These are phyloP conservation scores for Leucocoprinus birnbaumii DNA, from an alignment of 768 basidiomycete species.

Conservation along the genomic window DNA sequence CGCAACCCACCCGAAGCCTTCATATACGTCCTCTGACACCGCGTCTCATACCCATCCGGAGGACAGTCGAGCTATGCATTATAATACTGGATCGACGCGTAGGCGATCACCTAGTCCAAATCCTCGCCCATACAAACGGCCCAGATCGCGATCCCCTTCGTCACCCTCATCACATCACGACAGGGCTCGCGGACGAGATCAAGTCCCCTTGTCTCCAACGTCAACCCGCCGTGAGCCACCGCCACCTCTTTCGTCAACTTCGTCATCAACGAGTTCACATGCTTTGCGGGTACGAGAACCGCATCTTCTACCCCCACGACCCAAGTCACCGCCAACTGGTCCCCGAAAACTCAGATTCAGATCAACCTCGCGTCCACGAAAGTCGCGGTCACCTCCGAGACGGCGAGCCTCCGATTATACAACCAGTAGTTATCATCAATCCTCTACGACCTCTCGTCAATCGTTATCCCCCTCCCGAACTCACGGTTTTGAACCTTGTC, in stretches of 20 bases:
- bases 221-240: neutral
- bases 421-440: neutral
- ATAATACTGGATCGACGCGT: neutral
- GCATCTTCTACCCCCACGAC: neutral
- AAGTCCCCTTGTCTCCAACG: neutral
- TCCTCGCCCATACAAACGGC: slow-evolving; percentile 1
- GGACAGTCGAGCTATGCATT: neutral
- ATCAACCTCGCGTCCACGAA: neutral
- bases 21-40: neutral
- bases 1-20: neutral
- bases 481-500: neutral
- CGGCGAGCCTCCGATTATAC: neutral
- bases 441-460: neutral
- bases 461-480: neutral
- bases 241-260: neutral
- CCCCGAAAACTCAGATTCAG: neutral
- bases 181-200: neutral
- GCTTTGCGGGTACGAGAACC: too few relatives aligned
- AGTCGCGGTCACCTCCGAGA: slow-evolving; percentile 1
- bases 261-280: too few relatives aligned
- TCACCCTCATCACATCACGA: neutral
- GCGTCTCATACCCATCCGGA: neutral
- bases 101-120: neutral
- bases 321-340: neutral
- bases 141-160: neutral